Conservation (phyloP, 352 stramenopile species). For the Globisporangium sylvaticum region DNA sequence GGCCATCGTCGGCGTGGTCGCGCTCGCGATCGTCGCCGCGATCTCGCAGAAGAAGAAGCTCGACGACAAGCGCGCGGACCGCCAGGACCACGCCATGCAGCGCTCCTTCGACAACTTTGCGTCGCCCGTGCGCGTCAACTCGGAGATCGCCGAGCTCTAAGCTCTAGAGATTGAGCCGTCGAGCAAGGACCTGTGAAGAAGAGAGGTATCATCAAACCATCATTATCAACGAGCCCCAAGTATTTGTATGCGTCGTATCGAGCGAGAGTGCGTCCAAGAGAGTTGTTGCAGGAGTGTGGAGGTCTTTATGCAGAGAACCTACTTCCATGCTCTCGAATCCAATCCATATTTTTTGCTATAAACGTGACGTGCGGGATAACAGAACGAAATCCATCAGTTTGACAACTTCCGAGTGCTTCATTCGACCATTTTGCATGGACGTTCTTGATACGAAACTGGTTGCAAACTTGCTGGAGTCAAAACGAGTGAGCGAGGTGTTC, state of each 20-base stretch:
- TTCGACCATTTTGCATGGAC: background rate
- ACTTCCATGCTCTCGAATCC: background rate
- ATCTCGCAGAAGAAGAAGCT: conserved; percentile 21
- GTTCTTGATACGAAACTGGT: background rate
- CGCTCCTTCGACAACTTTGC: conserved; percentile 20
- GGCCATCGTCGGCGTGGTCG: conserved; percentile 8
- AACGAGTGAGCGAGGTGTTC: too few species aligned
- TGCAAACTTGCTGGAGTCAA: background rate
- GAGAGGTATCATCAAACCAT: conserved; percentile 9
- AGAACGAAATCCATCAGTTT: background rate
- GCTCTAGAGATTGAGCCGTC: background rate
- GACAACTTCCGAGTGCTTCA: background rate
- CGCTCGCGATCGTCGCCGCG: conserved; percentile 14
- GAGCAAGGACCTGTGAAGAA: background rate
- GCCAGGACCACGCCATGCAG: conserved; percentile 5
- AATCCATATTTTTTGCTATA: background rate
- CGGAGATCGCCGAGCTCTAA: conserved; percentile 18
- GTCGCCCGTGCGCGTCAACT: conserved; percentile 17
- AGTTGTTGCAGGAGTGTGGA: background rate
- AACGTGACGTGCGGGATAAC: background rate
- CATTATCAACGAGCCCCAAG: background rate
- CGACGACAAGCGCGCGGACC: conserved; percentile 23
- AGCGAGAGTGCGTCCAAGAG: background rate
- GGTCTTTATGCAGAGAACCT: background rate
- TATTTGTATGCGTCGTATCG: background rate